A percentile compares a stretch with the other conserved stretches of the same genome.
These are phyloP conservation scores for Cryphonectria radicalis DNA, from an alignment of 2,329 filamentous ascomycete species.

Conservation along the genomic window DNA sequence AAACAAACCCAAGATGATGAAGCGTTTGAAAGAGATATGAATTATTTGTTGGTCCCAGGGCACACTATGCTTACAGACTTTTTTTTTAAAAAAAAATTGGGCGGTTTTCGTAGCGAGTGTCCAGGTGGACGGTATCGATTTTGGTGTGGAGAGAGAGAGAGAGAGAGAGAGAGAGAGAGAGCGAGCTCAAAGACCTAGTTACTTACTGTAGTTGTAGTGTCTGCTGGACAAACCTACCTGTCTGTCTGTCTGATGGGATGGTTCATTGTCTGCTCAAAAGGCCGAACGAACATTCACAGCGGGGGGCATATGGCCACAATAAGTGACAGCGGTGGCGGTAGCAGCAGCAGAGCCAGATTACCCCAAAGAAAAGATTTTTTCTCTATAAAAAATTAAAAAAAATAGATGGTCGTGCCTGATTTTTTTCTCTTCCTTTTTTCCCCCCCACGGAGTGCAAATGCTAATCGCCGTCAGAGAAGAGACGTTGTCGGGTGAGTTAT, in stretches of 20 bases:
- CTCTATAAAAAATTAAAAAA: not conserved
- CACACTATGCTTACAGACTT: not conserved
- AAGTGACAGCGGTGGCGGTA: not conserved
- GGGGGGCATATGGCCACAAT: not conserved
- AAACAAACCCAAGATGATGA: not conserved
- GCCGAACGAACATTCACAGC: not conserved
- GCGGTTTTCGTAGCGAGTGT: not conserved
- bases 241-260: not conserved
- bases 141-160: not conserved
- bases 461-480: too few species aligned
- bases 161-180: too few species aligned
- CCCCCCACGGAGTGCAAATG: not conserved
- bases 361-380: not conserved
- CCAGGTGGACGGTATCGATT: not conserved
- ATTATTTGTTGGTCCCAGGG: constrained; percentile 1
- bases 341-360: constrained; percentile 1
- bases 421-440: not conserved
- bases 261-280: not conserved
- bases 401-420: not conserved
- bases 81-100: too few species aligned
- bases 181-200: not conserved
- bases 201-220: not conserved
- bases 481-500: not conserved
- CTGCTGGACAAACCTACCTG: not conserved
- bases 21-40: not conserved